Evolutionary conservation across 805 yeast genomes (phyloP).

Genomic region (Wickerhamiella kazuoi): DNA sequence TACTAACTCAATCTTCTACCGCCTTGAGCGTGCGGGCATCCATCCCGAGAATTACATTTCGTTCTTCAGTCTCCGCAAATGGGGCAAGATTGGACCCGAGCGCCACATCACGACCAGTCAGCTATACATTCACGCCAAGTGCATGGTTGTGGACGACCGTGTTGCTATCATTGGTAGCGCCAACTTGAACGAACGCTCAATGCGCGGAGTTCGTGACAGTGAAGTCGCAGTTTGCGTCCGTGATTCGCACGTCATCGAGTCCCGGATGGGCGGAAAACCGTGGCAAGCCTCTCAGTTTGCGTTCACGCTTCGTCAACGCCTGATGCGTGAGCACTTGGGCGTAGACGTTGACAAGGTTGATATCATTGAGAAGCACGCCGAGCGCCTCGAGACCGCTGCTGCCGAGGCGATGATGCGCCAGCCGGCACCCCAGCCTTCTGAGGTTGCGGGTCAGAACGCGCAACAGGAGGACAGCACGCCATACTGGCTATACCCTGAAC

Average conservation of each 20-base stretch:
- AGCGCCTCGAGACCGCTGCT: not conserved
- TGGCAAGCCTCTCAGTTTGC: conserved; percentile 77
- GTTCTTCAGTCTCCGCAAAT: conserved; percentile 78
- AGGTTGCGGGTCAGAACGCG: not conserved
- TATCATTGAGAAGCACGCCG: conserved; percentile 13
- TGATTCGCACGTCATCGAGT: conserved; percentile 38
- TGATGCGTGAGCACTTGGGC: conserved; percentile 95
- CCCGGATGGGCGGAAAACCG: conserved; percentile 64
- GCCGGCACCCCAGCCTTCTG: not conserved
- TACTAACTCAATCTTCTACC: conserved; percentile 66
- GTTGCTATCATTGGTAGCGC: conserved; percentile 94
- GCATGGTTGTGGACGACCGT: conserved; percentile 82
- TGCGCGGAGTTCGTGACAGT: conserved; percentile 86
- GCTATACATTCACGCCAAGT: conserved; percentile 82
- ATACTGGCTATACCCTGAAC: conserved; percentile 15
- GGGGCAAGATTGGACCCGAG: conserved; percentile 80
- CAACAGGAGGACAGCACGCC: not conserved
- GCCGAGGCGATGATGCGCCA: not conserved
- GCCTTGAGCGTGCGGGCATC: conserved; percentile 60
- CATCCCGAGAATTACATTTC: conserved; percentile 81
- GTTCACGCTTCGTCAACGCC: conserved; percentile 67
- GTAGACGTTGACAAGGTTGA: conserved; percentile 33
- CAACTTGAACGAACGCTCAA: conserved; percentile 88
- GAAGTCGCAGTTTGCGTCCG: conserved; percentile 82
- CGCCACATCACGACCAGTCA: conserved; percentile 72